Evolutionary conservation across 176 grass and related monocot species (phyloP).

Genomic region (Raddia guianensis): DNA sequence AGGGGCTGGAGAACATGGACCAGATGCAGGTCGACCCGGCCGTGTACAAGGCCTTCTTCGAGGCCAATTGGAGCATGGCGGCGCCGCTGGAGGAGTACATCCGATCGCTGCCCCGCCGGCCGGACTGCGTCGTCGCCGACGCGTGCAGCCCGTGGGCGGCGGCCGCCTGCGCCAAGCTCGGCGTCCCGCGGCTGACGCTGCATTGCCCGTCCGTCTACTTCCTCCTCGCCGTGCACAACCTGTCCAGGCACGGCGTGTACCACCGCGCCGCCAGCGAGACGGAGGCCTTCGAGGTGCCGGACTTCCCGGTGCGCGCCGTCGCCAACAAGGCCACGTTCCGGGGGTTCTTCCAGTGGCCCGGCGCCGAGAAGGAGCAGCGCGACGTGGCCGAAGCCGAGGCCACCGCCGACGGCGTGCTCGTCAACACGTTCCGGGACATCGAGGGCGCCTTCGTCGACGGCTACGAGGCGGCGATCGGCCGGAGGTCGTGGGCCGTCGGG

Average conservation of each 20-base stretch:
- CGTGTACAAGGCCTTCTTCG: conserved; percentile 25
- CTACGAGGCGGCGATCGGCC: conserved; percentile 40
- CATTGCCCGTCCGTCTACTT: conserved; percentile 50
- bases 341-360: conserved; percentile 42
- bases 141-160: conserved; percentile 36
- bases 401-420: conserved; percentile 48
- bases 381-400: conserved; percentile 30
- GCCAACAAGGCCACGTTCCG: conserved; percentile 33
- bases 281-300: conserved; percentile 49
- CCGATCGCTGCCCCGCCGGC: conserved; percentile 2
- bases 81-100: conserved; percentile 46
- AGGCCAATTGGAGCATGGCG: conserved; percentile 20
- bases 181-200: conserved; percentile 29
- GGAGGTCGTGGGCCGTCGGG: conserved; percentile 53
- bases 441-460: conserved; percentile 45
- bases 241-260: conserved; percentile 36
- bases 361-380: background rate
- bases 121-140: conserved; percentile 45
- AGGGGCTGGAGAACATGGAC: conserved; percentile 48
- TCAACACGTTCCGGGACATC: conserved; percentile 58
- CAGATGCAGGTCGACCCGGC: background rate
- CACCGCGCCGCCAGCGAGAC: conserved; percentile 17
- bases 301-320: conserved; percentile 38
- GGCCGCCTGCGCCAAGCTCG: background rate
- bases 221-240: conserved; percentile 37